Conservation (phyloP, 208 protist species). For the Giardia duodenalis region DNA sequence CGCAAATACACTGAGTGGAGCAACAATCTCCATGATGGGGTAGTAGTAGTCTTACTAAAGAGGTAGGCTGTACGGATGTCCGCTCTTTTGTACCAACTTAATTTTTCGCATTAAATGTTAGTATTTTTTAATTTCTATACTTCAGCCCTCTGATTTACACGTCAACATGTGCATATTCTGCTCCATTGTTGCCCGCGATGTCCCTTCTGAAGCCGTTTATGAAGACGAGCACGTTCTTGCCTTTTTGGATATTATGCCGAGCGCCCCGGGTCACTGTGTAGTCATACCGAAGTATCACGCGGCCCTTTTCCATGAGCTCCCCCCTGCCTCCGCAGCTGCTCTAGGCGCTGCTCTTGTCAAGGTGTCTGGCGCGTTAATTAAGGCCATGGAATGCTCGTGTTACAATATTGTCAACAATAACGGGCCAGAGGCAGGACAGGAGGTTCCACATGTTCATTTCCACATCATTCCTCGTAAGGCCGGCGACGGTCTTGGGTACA, state of each 20-base stretch:
- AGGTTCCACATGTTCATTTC: slow-evolving; percentile 13
- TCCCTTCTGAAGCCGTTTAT: not conserved
- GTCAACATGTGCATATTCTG: slow-evolving; percentile 24
- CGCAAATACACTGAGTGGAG: too few species aligned
- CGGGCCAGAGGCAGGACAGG: slow-evolving; percentile 1
- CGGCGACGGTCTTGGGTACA: not conserved
- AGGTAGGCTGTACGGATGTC: too few species aligned
- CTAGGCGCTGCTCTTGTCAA: not conserved
- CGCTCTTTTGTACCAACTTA: not conserved
- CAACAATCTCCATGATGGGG: too few species aligned
- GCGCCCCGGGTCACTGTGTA: not conserved
- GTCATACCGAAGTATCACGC: not conserved
- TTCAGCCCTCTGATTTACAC: too few species aligned
- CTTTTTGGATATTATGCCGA: slow-evolving; percentile 8
- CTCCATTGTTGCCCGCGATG: not conserved
- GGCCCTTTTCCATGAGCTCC: not conserved
- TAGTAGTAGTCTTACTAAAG: too few species aligned
- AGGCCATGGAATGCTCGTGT: not conserved
- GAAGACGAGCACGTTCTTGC: not conserved
- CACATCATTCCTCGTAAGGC: slow-evolving; percentile 10
- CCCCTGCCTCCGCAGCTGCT: not conserved
- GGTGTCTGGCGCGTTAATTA: too few species aligned
- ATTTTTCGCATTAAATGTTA: not conserved
- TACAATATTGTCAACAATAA: slow-evolving; percentile 32
- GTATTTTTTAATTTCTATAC: too few species aligned